Percentiles rank a stretch among this genome's conserved stretches.
Evolutionary conservation across 2,329 filamentous ascomycete genomes (phyloP).

Genomic region (Beauveria varroae): DNA sequence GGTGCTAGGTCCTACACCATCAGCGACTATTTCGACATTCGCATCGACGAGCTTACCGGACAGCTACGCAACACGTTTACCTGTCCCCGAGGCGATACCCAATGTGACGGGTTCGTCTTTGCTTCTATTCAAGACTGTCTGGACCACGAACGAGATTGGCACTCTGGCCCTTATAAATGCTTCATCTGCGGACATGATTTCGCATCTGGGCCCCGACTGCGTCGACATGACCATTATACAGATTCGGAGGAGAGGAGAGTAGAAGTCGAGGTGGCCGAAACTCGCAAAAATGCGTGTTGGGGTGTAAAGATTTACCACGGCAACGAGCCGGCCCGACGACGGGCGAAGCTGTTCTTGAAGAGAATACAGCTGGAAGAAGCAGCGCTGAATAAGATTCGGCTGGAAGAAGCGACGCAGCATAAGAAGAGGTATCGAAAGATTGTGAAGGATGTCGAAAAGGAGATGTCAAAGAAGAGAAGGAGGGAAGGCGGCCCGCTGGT

Average conservation of each 20-base stretch:
- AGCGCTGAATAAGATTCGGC: neutral
- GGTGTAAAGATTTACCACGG: neutral
- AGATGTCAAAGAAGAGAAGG: neutral
- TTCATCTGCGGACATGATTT: neutral
- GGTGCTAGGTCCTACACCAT: neutral
- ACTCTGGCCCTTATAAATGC: constrained; percentile 6
- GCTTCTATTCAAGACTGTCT: neutral
- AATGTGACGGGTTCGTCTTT: constrained; percentile 3
- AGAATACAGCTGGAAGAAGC: neutral
- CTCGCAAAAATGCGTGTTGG: no score
- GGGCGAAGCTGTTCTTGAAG: neutral
- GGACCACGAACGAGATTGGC: constrained; percentile 3
- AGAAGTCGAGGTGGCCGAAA: neutral
- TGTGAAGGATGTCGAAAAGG: neutral
- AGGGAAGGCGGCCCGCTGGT: no score
- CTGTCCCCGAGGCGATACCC: neutral
- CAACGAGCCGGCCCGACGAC: neutral
- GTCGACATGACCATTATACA: neutral
- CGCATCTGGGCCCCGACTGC: neutral
- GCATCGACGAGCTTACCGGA: neutral
- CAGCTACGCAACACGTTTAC: neutral
- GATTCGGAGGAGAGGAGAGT: neutral
- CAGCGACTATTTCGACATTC: neutral
- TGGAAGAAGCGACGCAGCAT: neutral
- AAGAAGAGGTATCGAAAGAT: neutral